These are phyloP conservation scores for Colletotrichum liaoningense DNA, from an alignment of 2,329 filamentous ascomycete species.

Conservation along the genomic window DNA sequence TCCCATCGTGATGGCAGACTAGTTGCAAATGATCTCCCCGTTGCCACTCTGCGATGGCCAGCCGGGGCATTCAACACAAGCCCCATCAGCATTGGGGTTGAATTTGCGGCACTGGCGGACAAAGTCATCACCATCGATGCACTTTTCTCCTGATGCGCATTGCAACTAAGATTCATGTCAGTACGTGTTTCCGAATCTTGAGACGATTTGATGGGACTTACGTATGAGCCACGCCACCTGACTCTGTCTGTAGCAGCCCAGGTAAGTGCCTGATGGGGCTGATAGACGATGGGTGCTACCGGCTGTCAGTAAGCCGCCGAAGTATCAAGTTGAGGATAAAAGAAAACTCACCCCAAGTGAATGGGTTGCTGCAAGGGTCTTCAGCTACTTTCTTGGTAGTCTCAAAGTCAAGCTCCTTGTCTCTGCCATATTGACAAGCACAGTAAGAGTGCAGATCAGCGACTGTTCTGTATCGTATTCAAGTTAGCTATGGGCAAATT, in stretches of 20 bases:
- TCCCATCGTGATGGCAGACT: neutral
- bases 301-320: neutral
- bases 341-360: neutral
- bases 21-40: neutral
- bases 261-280: neutral
- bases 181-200: neutral
- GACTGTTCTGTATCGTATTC: neutral
- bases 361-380: neutral
- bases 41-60: neutral
- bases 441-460: neutral
- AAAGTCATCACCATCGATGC: neutral
- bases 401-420: neutral
- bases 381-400: neutral
- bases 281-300: neutral
- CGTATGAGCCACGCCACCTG: neutral
- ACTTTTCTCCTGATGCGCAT: neutral
- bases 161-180: neutral
- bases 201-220: neutral
- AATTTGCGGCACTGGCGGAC: neutral
- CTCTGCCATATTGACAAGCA: neutral
- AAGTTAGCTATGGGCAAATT: neutral
- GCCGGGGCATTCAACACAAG: neutral
- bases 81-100: neutral
- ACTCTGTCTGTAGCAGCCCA: neutral
- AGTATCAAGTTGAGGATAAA: neutral